Conservation (phyloP, 495 filamentous ascomycete species). For the Penicillium pancosmium region DNA sequence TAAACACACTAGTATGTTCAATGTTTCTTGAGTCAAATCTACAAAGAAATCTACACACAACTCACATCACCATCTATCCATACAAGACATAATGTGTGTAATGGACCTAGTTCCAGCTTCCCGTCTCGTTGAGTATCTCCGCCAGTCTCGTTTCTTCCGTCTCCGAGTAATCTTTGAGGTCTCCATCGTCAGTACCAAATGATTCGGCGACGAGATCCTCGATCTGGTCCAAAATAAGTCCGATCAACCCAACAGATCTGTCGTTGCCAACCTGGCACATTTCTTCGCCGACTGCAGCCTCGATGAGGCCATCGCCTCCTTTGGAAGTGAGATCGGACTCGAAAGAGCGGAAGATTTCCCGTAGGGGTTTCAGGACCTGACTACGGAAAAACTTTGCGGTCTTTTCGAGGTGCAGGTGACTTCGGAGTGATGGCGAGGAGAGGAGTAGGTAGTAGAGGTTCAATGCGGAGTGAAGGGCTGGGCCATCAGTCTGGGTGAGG, state of each 20-base stretch:
- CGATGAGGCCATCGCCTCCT: slow-evolving; percentile 44
- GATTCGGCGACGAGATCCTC: slow-evolving; percentile 40
- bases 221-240: slow-evolving; percentile 40
- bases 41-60: neutral
- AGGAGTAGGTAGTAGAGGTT: slow-evolving; percentile 51
- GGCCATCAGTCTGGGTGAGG: slow-evolving; percentile 41
- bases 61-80: neutral
- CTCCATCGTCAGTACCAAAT: slow-evolving; percentile 35
- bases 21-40: neutral
- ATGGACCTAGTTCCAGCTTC: slow-evolving; percentile 16
- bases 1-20: too few relatives aligned
- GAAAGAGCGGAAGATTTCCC: slow-evolving; percentile 35
- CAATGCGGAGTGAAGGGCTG: slow-evolving; percentile 45
- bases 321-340: slow-evolving; percentile 39
- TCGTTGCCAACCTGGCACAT: slow-evolving; percentile 43
- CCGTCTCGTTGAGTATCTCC: slow-evolving; percentile 33
- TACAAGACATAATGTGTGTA: neutral
- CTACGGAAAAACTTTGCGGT: slow-evolving; percentile 40
- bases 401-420: slow-evolving; percentile 41
- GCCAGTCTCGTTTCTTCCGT: slow-evolving; percentile 36
- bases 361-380: slow-evolving; percentile 40
- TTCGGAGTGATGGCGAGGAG: slow-evolving; percentile 34
- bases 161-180: slow-evolving; percentile 33
- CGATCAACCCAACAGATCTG: slow-evolving; percentile 42
- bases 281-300: slow-evolving; percentile 42